A percentile compares a stretch with the other conserved stretches of the same genome.
These are phyloP conservation scores for Primulina tabacum DNA, from an alignment of 257 asterid species.

Conservation along the genomic window DNA sequence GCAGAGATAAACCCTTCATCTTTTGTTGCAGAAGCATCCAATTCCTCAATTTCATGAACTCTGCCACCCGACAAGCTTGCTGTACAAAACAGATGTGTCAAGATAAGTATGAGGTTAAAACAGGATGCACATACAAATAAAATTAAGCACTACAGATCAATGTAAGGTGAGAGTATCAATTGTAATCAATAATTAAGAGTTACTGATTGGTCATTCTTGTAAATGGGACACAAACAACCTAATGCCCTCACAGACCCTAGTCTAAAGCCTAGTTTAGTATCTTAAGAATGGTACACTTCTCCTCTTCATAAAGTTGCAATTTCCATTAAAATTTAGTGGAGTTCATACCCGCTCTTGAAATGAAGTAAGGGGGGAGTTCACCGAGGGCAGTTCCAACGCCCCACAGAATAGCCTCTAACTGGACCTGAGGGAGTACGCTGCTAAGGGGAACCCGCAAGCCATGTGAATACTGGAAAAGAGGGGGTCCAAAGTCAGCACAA, in stretches of 20 bases:
- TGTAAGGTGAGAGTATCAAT: neutral
- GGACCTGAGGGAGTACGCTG: slow-evolving; percentile 84
- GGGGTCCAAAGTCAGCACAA: slow-evolving; percentile 76
- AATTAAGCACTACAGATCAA: neutral
- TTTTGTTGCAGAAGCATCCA: slow-evolving; percentile 44
- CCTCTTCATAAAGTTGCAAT: neutral
- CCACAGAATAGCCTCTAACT: slow-evolving; percentile 86
- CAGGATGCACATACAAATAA: neutral
- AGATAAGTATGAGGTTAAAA: neutral
- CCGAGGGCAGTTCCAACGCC: slow-evolving; percentile 97
- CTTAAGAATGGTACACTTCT: neutral
- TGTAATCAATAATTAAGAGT: neutral
- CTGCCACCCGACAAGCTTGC: slow-evolving; percentile 62
- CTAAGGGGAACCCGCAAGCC: slow-evolving; percentile 71
- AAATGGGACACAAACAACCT: neutral
- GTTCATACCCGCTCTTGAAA: slow-evolving; percentile 83
- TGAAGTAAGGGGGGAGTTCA: slow-evolving; percentile 94
- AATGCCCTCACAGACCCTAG: neutral
- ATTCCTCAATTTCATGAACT: slow-evolving; percentile 55
- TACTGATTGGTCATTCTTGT: neutral
- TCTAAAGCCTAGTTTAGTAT: neutral
- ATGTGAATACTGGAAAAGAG: slow-evolving; percentile 50
- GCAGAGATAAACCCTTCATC: slow-evolving; percentile 43
- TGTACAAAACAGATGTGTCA: slow-evolving; percentile 32
- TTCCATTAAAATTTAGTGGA: neutral